Conservation (phyloP, 2,329 filamentous ascomycete genomes). For the Cladosporium sp. region DNA sequence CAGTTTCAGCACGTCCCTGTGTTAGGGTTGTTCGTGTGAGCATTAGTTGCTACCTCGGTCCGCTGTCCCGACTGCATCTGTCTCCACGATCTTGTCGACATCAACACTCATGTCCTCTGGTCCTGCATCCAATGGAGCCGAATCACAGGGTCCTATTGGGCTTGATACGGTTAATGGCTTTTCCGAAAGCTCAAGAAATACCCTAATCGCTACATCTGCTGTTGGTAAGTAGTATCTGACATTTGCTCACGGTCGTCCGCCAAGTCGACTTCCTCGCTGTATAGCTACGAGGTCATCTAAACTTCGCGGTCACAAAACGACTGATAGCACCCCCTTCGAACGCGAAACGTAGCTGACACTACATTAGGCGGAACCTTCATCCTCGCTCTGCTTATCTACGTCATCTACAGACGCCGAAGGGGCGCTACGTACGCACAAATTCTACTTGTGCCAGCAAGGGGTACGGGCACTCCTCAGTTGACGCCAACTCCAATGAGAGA, state of each 20-base stretch:
- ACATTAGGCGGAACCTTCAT: conserved; percentile 18
- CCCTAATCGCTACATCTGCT: conserved; percentile 21
- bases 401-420: conserved; percentile 20
- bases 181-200: conserved; percentile 16
- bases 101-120: not conserved
- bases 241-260: too few species aligned
- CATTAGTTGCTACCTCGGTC: not conserved
- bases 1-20: too few species aligned
- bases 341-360: not conserved
- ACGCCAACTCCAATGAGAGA: conserved; percentile 11
- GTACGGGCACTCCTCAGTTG: conserved; percentile 17
- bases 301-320: too few species aligned
- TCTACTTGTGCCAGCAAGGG: conserved; percentile 17
- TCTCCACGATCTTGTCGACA: not conserved
- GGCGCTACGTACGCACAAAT: conserved; percentile 24
- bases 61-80: not conserved
- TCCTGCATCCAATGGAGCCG: not conserved
- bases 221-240: conserved; percentile 18
- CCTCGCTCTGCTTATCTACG: conserved; percentile 20
- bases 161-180: not conserved
- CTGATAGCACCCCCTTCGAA: too few species aligned
- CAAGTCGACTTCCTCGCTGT: too few species aligned
- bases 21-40: not conserved
- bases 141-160: not conserved
- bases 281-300: too few species aligned